These are phyloP conservation scores for Kitagawia praeruptora DNA, from an alignment of 129 eudicot genomes.

Conservation along the genomic window DNA sequence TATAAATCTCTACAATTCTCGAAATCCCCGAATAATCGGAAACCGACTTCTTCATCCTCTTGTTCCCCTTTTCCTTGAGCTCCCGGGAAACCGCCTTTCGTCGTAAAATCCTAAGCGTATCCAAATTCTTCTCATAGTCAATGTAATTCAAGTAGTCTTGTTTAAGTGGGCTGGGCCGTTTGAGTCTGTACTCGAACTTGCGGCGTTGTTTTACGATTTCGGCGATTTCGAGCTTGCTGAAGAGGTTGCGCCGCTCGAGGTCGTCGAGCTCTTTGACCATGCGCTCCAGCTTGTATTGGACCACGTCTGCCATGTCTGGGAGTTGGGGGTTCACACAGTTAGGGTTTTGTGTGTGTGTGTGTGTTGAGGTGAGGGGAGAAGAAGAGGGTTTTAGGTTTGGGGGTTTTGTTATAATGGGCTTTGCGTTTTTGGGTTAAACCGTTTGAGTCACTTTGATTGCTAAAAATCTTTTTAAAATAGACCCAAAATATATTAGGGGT, in stretches of 20 bases:
- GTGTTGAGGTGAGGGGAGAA: background rate
- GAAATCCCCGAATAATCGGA: slow-evolving; percentile 58
- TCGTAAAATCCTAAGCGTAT: slow-evolving; percentile 46
- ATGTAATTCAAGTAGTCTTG: slow-evolving; percentile 64
- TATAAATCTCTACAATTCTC: slow-evolving; percentile 60
- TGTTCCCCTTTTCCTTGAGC: slow-evolving; percentile 22
- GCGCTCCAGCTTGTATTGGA: slow-evolving; percentile 81
- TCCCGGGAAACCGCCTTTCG: slow-evolving; percentile 34
- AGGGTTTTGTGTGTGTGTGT: background rate
- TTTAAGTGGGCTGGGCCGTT: slow-evolving; percentile 73
- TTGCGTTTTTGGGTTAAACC: no score
- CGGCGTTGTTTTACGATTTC: slow-evolving; percentile 73
- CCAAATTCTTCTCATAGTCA: slow-evolving; percentile 61
- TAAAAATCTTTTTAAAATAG: no score
- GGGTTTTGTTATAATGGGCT: no score
- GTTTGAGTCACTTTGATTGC: no score
- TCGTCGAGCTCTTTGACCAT: slow-evolving; percentile 87
- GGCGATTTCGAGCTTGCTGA: slow-evolving; percentile 58
- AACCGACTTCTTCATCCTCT: slow-evolving; percentile 38
- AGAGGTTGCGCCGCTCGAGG: slow-evolving; percentile 60
- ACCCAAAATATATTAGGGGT: no score
- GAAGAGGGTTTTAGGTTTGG: background rate
- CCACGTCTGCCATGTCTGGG: slow-evolving; percentile 71
- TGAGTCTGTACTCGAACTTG: slow-evolving; percentile 79
- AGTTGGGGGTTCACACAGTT: slow-evolving; percentile 3